Conservation (phyloP, 1,284 basidiomycete genomes). For the Ganoderma meredithae region DNA sequence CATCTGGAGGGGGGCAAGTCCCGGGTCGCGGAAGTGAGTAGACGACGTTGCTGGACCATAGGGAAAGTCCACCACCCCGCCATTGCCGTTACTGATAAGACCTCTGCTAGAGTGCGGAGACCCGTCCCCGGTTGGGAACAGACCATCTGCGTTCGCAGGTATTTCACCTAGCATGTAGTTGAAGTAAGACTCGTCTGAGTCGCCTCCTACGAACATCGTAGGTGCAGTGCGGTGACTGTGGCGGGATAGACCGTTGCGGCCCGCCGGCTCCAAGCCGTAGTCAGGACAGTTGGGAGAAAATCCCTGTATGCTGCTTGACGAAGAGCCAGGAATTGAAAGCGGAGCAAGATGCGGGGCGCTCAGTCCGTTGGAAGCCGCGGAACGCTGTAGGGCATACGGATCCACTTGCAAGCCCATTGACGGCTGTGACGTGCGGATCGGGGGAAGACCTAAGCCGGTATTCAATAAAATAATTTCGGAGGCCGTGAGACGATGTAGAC, state of each 20-base stretch:
- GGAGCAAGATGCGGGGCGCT: constrained; percentile 20
- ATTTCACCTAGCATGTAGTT: constrained; percentile 26
- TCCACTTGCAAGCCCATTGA: constrained; percentile 11
- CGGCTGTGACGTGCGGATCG: constrained; percentile 19
- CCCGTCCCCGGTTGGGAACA: constrained; percentile 15
- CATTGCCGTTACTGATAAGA: constrained; percentile 7
- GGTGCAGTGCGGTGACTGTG: constrained; percentile 4
- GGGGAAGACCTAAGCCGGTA: constrained; percentile 20
- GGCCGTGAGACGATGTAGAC: neutral
- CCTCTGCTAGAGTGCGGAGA: constrained; percentile 11
- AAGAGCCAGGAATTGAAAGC: constrained; percentile 20
- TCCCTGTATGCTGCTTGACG: constrained; percentile 12
- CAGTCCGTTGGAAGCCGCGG: constrained; percentile 7
- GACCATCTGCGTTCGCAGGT: constrained; percentile 6
- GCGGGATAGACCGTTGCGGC: constrained; percentile 9
- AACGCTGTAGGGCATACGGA: constrained; percentile 16
- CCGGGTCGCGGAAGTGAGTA: constrained; percentile 19
- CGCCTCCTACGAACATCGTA: constrained; percentile 1
- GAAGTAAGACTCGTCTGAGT: constrained; percentile 25
- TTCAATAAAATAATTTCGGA: neutral
- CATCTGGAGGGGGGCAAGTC: neutral
- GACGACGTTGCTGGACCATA: constrained; percentile 7
- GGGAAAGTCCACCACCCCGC: constrained; percentile 11
- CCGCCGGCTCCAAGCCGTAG: constrained; percentile 17
- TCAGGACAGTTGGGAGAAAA: constrained; percentile 11